Evolutionary conservation across 768 basidiomycete genomes (phyloP).

Genomic region (Infundibulicybe gibba): DNA sequence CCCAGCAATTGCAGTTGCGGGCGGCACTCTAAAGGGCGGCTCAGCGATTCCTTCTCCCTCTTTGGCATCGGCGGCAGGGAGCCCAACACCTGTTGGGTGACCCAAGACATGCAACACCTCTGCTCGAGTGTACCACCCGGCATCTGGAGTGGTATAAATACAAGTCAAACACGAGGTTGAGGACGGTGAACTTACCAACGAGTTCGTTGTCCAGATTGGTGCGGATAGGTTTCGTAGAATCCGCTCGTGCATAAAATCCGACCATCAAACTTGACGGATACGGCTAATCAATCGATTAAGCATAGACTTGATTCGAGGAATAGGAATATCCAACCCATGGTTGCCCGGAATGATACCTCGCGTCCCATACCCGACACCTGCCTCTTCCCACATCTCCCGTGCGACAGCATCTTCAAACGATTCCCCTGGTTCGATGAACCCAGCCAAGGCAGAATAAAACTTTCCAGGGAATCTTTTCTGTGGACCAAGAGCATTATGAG

Average conservation of each 20-base stretch:
- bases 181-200: constrained; percentile 51
- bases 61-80: constrained; percentile 22
- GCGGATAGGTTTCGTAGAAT: constrained; percentile 69
- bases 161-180: background rate
- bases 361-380: constrained; percentile 83
- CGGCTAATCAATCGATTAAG: constrained; percentile 47
- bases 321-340: constrained; percentile 62
- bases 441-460: constrained; percentile 89
- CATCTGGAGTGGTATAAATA: constrained; percentile 47
- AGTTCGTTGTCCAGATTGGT: constrained; percentile 93
- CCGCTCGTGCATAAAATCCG: constrained; percentile 81
- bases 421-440: constrained; percentile 94
- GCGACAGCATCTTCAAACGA: constrained; percentile 91
- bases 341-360: constrained; percentile 82
- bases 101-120: constrained; percentile 64
- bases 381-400: constrained; percentile 95
- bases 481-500: background rate
- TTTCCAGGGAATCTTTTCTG: constrained; percentile 64
- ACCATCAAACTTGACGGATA: constrained; percentile 91
- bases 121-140: constrained; percentile 81
- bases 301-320: background rate
- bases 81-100: constrained; percentile 47
- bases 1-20: constrained; percentile 77
- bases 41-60: constrained; percentile 20
- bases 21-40: constrained; percentile 71